A percentile compares a stretch with the other conserved stretches of the same genome.
Conservation (phyloP, 176 grass and related monocot species). For the Puccinellia tenuiflora region DNA sequence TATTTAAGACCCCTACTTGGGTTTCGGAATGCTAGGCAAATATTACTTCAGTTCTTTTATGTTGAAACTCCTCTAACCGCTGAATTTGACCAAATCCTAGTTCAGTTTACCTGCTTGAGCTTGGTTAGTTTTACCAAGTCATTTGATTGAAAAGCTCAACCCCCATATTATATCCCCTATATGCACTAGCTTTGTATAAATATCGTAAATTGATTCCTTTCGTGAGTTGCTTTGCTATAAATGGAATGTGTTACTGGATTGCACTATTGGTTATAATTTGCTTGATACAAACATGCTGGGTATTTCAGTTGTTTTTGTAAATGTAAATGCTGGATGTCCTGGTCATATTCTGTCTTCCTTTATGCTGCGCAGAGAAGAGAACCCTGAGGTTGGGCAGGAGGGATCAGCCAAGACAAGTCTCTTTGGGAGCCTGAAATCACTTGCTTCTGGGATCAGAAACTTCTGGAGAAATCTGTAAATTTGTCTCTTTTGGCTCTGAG, state of each 20-base stretch:
- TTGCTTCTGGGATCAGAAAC: constrained; percentile 55
- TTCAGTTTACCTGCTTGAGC: background rate
- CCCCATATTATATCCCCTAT: background rate
- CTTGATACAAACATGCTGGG: background rate
- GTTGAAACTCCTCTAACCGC: background rate
- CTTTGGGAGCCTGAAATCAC: constrained; percentile 59
- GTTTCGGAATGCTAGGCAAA: background rate
- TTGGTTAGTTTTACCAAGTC: background rate
- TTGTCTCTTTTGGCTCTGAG: background rate
- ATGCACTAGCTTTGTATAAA: background rate
- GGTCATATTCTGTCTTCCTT: constrained; percentile 9
- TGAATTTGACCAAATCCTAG: background rate
- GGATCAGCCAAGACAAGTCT: constrained; percentile 27
- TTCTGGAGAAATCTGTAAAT: constrained; percentile 71
- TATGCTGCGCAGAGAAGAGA: constrained; percentile 39
- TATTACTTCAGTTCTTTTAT: background rate
- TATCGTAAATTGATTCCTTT: background rate
- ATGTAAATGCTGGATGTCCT: background rate
- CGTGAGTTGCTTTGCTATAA: background rate
- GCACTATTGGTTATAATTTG: background rate
- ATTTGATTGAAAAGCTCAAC: background rate
- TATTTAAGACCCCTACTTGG: background rate
- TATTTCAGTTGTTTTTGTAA: background rate
- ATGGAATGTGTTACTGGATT: background rate
- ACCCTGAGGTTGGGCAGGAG: background rate